A percentile compares a stretch with the other conserved stretches of the same genome.
phyloP scores from a whole-genome alignment of 805 yeast species.

The Ogataea dorogensis region DNA sequence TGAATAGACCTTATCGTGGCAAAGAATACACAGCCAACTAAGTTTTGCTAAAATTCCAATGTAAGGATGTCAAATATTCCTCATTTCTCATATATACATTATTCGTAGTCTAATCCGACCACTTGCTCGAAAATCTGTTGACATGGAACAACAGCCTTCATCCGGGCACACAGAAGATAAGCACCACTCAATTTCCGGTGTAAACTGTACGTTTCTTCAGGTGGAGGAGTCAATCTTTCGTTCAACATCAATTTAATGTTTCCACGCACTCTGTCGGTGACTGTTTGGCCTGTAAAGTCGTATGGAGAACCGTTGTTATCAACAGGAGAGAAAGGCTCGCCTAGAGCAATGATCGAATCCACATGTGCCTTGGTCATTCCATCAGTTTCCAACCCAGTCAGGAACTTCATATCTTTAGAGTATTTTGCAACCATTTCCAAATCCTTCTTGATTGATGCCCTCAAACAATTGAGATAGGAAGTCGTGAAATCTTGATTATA shows the following conservation, averaged over 20 bases:
- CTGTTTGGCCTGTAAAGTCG: slow-evolving; percentile 82
- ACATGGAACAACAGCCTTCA: slow-evolving; percentile 82
- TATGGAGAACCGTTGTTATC: slow-evolving; percentile 50
- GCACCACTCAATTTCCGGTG: slow-evolving; percentile 96
- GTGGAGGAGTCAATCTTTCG: slow-evolving; percentile 94
- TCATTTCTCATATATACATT: slow-evolving; percentile 7
- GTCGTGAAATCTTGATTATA: slow-evolving; percentile 65
- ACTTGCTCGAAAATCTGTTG: slow-evolving; percentile 72
- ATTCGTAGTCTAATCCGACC: slow-evolving; percentile 49
- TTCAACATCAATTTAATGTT: slow-evolving; percentile 87
- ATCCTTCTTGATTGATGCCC: slow-evolving; percentile 73
- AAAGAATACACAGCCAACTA: slow-evolving; percentile 8
- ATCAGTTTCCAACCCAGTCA: slow-evolving; percentile 86
- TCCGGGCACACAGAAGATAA: slow-evolving; percentile 80
- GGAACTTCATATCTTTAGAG: slow-evolving; percentile 76
- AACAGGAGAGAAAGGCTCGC: slow-evolving; percentile 81
- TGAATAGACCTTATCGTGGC: slow-evolving; percentile 3
- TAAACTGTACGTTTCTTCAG: slow-evolving; percentile 96
- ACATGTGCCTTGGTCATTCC: slow-evolving; percentile 91
- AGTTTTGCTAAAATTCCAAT: slow-evolving; percentile 1
- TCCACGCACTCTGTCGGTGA: slow-evolving; percentile 87
- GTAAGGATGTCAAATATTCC: neutral
- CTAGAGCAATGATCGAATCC: slow-evolving; percentile 84
- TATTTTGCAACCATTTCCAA: slow-evolving; percentile 58
- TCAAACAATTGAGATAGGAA: slow-evolving; percentile 67